Conservation (phyloP, 768 basidiomycete species). For the Kwoniella heveanensis region DNA sequence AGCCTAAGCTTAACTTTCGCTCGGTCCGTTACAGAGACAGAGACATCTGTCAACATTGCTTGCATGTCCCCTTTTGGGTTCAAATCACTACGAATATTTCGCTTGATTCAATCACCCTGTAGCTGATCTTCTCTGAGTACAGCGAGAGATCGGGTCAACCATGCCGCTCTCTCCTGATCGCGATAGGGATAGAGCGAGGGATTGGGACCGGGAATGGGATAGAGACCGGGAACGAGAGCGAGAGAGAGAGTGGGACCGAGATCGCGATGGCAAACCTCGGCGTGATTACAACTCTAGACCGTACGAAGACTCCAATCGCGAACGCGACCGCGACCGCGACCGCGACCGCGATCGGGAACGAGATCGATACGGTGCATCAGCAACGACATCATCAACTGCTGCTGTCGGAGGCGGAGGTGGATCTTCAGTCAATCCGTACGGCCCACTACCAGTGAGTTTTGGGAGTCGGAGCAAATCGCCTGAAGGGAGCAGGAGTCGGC, state of each 20-base stretch:
- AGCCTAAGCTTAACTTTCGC: too few species aligned
- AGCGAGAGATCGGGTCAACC: neutral
- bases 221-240: neutral
- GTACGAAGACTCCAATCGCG: too few species aligned
- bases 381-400: neutral
- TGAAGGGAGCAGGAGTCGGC: neutral
- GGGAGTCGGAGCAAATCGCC: neutral
- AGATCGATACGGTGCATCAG: neutral
- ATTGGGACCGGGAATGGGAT: neutral
- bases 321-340: too few species aligned
- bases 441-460: neutral
- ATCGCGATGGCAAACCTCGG: neutral
- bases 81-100: too few species aligned
- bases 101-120: too few species aligned
- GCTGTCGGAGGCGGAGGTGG: neutral
- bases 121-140: too few species aligned
- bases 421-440: neutral
- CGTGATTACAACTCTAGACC: too few species aligned
- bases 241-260: neutral
- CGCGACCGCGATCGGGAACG: constrained; percentile 4
- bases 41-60: too few species aligned
- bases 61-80: too few species aligned
- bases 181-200: neutral
- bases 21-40: too few species aligned
- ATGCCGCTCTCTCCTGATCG: neutral